Base-by-base conservation (phyloP, 108 stramenopile genomes). In the Schizochytrium sp. region DNA sequence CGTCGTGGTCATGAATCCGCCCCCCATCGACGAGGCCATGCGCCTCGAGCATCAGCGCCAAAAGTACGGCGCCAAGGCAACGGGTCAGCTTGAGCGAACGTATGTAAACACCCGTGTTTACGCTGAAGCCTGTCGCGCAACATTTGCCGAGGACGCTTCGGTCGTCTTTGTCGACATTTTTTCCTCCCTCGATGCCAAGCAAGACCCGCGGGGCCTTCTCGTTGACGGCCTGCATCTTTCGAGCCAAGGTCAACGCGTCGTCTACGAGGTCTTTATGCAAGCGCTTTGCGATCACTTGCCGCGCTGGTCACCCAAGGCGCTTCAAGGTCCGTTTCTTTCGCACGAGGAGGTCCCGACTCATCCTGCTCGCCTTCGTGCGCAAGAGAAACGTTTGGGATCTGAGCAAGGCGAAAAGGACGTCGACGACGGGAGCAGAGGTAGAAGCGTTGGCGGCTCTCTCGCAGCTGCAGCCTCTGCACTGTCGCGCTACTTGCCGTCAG, bases 31-130 rank as follows among this genome's bases (percentile, higher is more conserved):
- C 51, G 76, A 83, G 76, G 76, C 48, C 25, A 53, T 53, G 76
- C 76, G 76, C 10, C 51, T 83, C n/a, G 76, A 83, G 76, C 76
- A 83, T 23, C 76, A 83, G 28, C 76, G 76, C 6, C 8, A 83
- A 23, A 83, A 83, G 51, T 83, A 83, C 28, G 76, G 48, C 45
- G 76, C 44, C 25, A 47, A 53, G 76, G 76, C 76, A 8, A 83
- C 76, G 25, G 76, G 76, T 4, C 48, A 53, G 76, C 76, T 83
- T 23, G 76, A 83, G 28, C 45, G 76, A 18, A 28, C 76, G 2
- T 16, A 21, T 34, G 6, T 3, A 1, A 83, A 83, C 51, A 83
- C 76, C 48, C 12, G 23, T 43, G 6, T 53, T 8, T 83, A 83
- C 76, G 45, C 76, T 12, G 12, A 23, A 6, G 48, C 51, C 48